Evolutionary conservation across 2,329 filamentous ascomycete genomes (phyloP), one percentile per base, ranked within the genome.

Genomic region (Fusarium nodosum): DNA sequence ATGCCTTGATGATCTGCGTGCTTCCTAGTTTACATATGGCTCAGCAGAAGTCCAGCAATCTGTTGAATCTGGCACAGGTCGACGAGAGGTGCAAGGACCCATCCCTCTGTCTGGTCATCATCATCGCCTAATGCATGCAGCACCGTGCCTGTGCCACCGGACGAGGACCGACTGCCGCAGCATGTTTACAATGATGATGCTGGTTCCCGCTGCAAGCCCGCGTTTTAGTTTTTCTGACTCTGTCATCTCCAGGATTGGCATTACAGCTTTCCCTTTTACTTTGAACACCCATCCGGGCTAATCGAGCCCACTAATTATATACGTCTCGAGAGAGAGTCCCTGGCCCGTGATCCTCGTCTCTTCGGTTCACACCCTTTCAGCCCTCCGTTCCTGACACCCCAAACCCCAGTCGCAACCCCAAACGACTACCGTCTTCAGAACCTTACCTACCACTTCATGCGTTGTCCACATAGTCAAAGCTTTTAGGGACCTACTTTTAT

Each of bases 371-470:
- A 60, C 73, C 71, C 65, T 62, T 69, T 74, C 72, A 74, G 71
- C 71, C 72, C 65, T 74, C 69, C 53, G 60, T 62, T 66, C 58
- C 55, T 60, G 66, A 58, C 69, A 68, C 67, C 59, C 56, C 51
- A 38, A 56, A 50, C 60, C 72, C 72, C 65, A 73, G 72, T 66
- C 67, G 56, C 53, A 72, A 66, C 69, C 68, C 72, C 71, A 74
- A 75, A 75, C 73, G 69, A 74, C 72, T 72, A 74, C 71, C 65
- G 71, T 75, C 71, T 72, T 75, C 69, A 65, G 65, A 71, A 74
- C 71, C 71, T 64, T 72, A 74, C 71, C 67, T 57, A 51, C 57
- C 63, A 55, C 64, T 72, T 75, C 68, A 75, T 75, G 73, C 71
- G 72, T 61, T 75, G 64, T 73, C 60, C 67, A 65, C 71, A 67